A percentile compares a stretch with the other conserved stretches of the same genome.
Evolutionary conservation across 164 flowering plant species (phyloP).

Genomic region (Liriodendron chinense): DNA sequence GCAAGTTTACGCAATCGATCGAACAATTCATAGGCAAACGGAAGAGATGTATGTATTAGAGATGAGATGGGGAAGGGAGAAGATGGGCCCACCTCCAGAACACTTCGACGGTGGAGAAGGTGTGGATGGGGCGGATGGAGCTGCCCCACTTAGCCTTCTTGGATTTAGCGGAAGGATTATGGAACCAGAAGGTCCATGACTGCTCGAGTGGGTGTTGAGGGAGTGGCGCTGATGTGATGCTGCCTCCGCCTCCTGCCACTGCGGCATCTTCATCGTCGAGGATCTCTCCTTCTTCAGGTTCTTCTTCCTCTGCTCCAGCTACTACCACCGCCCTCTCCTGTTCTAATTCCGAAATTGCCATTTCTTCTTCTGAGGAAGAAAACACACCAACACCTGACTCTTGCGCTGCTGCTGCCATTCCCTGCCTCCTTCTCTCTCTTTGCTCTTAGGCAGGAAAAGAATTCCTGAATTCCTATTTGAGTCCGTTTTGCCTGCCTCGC

Average conservation of each 20-base stretch:
- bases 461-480: too few relatives aligned
- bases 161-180: slow-evolving; percentile 55
- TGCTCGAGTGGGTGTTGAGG: slow-evolving; percentile 52
- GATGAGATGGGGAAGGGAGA: background rate
- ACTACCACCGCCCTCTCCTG: background rate
- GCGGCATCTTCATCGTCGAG: slow-evolving; percentile 26
- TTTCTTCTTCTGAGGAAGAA: background rate
- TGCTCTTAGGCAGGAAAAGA: too few relatives aligned
- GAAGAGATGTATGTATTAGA: background rate
- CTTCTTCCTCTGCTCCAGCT: slow-evolving; percentile 24
- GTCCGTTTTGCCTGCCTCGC: too few relatives aligned
- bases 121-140: slow-evolving; percentile 68
- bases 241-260: background rate
- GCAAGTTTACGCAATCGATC: too few relatives aligned
- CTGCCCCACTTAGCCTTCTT: slow-evolving; percentile 79
- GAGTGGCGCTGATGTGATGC: slow-evolving; percentile 4
- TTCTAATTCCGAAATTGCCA: background rate
- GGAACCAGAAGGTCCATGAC: slow-evolving; percentile 96
- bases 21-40: background rate
- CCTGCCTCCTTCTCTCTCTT: background rate
- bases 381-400: background rate
- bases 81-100: slow-evolving; percentile 68
- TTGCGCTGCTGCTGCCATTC: background rate
- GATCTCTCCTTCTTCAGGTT: slow-evolving; percentile 70
- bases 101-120: slow-evolving; percentile 74